Evolutionary conservation across 2,329 filamentous ascomycete genomes (phyloP), one percentile per base, ranked within the genome.

Genomic region (Dothideomycetes sp.): DNA sequence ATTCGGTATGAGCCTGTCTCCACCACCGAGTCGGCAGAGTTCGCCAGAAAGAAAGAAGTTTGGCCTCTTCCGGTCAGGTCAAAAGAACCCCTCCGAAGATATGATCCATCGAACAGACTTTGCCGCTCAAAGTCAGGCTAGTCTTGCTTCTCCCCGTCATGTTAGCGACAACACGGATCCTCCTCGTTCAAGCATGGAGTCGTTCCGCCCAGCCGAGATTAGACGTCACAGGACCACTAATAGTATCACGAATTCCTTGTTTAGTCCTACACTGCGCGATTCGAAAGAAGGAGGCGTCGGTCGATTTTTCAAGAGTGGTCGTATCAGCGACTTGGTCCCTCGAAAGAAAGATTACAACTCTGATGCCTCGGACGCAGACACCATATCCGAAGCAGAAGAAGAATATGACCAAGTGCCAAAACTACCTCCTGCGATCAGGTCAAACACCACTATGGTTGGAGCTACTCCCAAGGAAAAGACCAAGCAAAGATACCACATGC

Each of bases 231-330:
- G 43, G 54, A 68, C 45, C 63, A 60, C 67, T 18, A 66, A 67
- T 15, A 78, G 72, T 52, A 49, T 71, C n/a, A 67, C 57, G 5
- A 50, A 49, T 10, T 33, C 39, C 31, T 24, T 51, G 7, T 19
- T 36, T 9, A 31, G 5, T 15, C n/a, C 34, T 9, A 34, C 28
- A 8, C 40, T 32, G 15, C 33, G 41, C 49, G 54, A 17, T 67
- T 40, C 36, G 4, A 64, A 61, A 45, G 64, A 68, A 27, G 56
- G 60, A 4, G 53, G 56, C 27, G 68, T 86, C 7, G 76, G 80
- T 29, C 78, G 81, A 5, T 80, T 94, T 33, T 82, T 94, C 62
- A 89, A 86, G 62, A 80, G 79, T 3, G 75, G 78, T 35, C 72
- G 82, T 41, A 78, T 89, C 47, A 83, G 85, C 46, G 82, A 76